Conservation (phyloP, 2,329 filamentous ascomycete species). For the Stylonectria norvegica region DNA sequence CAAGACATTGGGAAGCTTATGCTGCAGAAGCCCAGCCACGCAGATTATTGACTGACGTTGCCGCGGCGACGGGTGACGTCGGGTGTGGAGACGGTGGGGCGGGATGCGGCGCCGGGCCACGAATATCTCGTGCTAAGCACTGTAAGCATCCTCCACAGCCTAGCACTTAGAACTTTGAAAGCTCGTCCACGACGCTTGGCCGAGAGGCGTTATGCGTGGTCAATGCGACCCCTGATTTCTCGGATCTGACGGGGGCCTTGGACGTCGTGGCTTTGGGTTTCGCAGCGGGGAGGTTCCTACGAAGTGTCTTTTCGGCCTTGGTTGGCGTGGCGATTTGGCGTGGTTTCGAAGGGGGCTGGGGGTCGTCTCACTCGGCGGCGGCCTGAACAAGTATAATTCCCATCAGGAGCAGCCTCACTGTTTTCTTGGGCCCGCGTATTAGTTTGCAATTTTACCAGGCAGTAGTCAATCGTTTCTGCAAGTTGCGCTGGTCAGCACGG, state of each 20-base stretch:
- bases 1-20: background rate
- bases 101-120: constrained; percentile 20
- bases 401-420: background rate
- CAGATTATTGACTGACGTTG: constrained; percentile 27
- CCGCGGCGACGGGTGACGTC: constrained; percentile 22
- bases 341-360: constrained; percentile 6
- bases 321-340: constrained; percentile 29
- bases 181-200: no score
- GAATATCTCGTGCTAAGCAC: no score
- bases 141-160: no score
- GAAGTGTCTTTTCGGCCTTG: no score
- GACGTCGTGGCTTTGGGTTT: background rate
- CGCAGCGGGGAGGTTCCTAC: background rate
- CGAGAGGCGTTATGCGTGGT: no score
- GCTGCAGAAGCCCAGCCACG: constrained; percentile 25
- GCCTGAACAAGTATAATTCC: no score
- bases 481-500: no score
- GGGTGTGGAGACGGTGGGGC: constrained; percentile 9
- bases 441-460: no score
- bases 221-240: background rate
- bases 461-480: no score
- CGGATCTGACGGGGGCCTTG: constrained; percentile 1
- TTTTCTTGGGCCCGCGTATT: background rate
- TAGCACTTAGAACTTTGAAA: no score
- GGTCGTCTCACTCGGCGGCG: background rate